Base-by-base conservation (phyloP, 257 asterid species). In the Hygrophila difformis region DNA sequence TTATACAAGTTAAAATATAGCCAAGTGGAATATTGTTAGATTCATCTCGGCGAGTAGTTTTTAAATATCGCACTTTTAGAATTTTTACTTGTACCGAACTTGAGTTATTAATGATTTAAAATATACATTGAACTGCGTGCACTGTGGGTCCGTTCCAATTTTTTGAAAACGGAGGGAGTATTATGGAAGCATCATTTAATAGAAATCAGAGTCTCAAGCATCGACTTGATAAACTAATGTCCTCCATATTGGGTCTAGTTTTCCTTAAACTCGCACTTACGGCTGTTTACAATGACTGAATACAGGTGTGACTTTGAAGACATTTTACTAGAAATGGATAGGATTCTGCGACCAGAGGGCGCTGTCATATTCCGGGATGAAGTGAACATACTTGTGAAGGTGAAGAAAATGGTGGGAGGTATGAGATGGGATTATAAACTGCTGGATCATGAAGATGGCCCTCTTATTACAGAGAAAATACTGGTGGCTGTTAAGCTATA, bases 291-390 rank as follows among this genome's bases (percentile, higher is more conserved):
- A 8, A 26, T 8, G 8, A 26, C 2, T 39, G 15, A 10, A 15
- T 39, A 15, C 44, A 39, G 44, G 44, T 39, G 44, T 39, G 18
- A 39, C 17, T 15, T 39, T n/a, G 44, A 39, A 39, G 44, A 39
- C 44, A 3, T 39, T 6, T 18, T 39, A 7, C 17, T 39, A 9
- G 44, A 39, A 39, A 39, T 39, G 44, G 44, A 39, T 7, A 1
- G 44, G 18, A 39, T 39, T 3, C 1, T 26, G 31, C 31, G 31
- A 8, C 31, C 31, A 26, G 31, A 26, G 8, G 31, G 31, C 7
- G 1, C 31, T 3, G 31, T 26, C 31, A 26, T 26, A 26, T 26
- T 26, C 31, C 31, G 31, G 31, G 31, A 26, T 39, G 7, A 39
- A 39, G 44, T 39, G 9, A 17, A 39, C 2, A 17, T 39, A 7